Base-by-base conservation (phyloP, 139 green algal genomes). In the Picochlorum sp. region DNA sequence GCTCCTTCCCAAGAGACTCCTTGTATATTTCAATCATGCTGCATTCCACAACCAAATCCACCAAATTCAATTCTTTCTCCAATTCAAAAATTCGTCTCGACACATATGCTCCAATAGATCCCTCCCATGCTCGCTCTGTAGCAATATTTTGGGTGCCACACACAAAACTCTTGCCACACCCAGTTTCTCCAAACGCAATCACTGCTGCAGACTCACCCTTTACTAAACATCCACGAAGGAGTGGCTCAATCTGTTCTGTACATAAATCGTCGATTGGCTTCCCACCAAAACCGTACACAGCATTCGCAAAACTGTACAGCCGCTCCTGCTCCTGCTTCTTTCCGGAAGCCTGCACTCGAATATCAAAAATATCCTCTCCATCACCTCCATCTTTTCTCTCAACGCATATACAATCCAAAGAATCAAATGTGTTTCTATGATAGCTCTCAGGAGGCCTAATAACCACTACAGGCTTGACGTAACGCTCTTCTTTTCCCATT, bases 1-100 rank as follows among this genome's bases (percentile, higher is more conserved):
- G 23, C 20, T 69, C 44, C 37, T 60, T 57, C 45, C 34, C 45
- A 30, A 50, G 57, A 11, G 57, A 60, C 37, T 70, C 45, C 2
- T 60, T 49, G 49, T 67, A 74, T n/a, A 74, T 74, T 49, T 71
- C 65, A 54, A 71, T 57, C 45, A 49, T 60, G 5, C 58, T 49
- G 11, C 57, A 49, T 21, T 23, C 31, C 14, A 74, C 67, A 14
- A 51, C 45, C 20, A 68, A 45, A 7, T 69, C 60, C 2, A 13
- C 15, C 45, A 62, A 37, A 7, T 38, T 44, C 9, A 37, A 20
- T 50, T 74, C 60, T 47, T 44, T 49, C 34, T 37, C 57, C 15
- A 74, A n/a, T 50, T 57, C 67, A 51, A 60, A 74, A 18, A 74
- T 52, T 24, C 60, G 18, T 9, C 31, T 24, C 5, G 60, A 49